Percentiles rank a stretch among this genome's conserved stretches.
Conservation (phyloP, 2,329 filamentous ascomycete species). For the Aurifilum marmelostoma region DNA sequence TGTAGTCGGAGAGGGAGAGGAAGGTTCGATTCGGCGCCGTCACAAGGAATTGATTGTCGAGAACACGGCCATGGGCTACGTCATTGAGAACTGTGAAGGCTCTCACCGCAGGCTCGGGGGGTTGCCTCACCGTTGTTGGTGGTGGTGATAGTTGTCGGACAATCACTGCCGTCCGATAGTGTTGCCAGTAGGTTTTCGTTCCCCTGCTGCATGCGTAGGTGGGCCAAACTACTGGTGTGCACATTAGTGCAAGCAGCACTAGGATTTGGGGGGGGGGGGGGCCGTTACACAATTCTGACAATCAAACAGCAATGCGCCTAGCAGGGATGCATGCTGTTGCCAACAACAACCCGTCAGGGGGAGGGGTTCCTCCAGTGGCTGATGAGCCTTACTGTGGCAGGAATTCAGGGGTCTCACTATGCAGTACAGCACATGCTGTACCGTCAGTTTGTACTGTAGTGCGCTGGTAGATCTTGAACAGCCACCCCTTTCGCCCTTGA, state of each 20-base stretch:
- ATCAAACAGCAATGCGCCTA: constrained; percentile 10
- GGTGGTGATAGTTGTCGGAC: background rate
- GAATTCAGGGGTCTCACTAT: background rate
- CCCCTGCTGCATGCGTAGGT: background rate
- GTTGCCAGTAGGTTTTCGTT: background rate
- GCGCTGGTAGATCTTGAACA: background rate
- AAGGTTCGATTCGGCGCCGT: constrained; percentile 4
- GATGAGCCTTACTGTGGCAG: background rate
- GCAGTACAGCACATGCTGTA: background rate
- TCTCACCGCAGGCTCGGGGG: background rate
- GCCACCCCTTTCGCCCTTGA: background rate
- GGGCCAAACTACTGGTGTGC: background rate
- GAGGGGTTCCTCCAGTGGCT: background rate
- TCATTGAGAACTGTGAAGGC: constrained; percentile 8
- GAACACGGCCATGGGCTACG: constrained; percentile 6
- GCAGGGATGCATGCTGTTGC: constrained; percentile 6
- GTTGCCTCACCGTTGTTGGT: background rate
- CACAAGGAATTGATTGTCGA: constrained; percentile 6
- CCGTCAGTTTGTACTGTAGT: background rate
- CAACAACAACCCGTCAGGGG: background rate
- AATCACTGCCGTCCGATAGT: background rate
- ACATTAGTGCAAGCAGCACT: too few relatives aligned
- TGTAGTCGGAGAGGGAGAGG: constrained; percentile 2
- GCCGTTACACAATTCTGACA: background rate
- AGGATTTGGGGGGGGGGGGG: background rate